Evolutionary conservation across 2,329 filamentous ascomycete genomes (phyloP).

Genomic region (Neonectria hederae): DNA sequence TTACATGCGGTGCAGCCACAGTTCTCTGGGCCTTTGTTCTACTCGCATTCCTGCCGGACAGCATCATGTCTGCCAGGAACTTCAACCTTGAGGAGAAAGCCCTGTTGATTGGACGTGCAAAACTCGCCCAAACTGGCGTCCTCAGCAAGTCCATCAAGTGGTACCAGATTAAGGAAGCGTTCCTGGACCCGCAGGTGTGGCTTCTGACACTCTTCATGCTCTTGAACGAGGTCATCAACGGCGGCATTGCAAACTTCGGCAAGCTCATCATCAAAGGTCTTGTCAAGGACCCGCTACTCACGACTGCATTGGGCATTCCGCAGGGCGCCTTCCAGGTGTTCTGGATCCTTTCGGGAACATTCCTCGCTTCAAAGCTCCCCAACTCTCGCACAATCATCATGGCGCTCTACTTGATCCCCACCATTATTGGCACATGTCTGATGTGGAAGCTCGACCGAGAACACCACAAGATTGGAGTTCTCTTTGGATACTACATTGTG

Average conservation of each 20-base stretch:
- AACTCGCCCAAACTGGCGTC: slow-evolving; percentile 55
- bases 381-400: slow-evolving; percentile 61
- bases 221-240: slow-evolving; percentile 61
- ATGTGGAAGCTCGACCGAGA: slow-evolving; percentile 57
- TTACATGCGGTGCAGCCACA: slow-evolving; percentile 57
- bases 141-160: slow-evolving; percentile 57
- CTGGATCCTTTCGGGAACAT: slow-evolving; percentile 61
- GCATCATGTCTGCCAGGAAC: slow-evolving; percentile 46
- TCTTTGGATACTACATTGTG: slow-evolving; percentile 62
- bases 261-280: slow-evolving; percentile 62
- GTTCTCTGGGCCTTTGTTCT: slow-evolving; percentile 57
- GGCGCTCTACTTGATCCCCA: slow-evolving; percentile 59
- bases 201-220: slow-evolving; percentile 63
- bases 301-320: slow-evolving; percentile 62
- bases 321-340: slow-evolving; percentile 62
- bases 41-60: slow-evolving; percentile 56
- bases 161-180: slow-evolving; percentile 57
- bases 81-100: slow-evolving; percentile 32
- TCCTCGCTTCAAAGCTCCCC: slow-evolving; percentile 57
- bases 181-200: slow-evolving; percentile 60
- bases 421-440: slow-evolving; percentile 56
- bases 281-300: slow-evolving; percentile 44
- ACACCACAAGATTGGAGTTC: slow-evolving; percentile 53
- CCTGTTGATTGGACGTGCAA: slow-evolving; percentile 70
- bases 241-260: slow-evolving; percentile 63